Percentiles rank a stretch among this genome's conserved stretches.
Conservation (phyloP, 192 early-diverging fungal genomes). For the Entophlyctis luteolus region DNA sequence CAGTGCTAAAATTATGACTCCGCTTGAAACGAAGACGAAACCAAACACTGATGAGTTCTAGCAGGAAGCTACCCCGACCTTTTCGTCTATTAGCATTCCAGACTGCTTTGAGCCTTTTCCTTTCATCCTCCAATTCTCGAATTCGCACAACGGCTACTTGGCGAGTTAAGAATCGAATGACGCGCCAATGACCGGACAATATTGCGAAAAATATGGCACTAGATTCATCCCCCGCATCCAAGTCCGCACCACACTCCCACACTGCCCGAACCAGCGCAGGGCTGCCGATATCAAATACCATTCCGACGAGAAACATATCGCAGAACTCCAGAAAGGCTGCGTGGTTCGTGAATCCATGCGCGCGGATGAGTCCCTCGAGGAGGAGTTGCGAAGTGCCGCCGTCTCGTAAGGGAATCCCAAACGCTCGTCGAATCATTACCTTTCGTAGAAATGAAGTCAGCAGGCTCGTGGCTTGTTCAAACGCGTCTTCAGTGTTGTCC, state of each 20-base stretch:
- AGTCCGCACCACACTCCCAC: slow-evolving; percentile 16
- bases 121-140: slow-evolving; percentile 17
- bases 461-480: not conserved
- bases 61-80: slow-evolving; percentile 4
- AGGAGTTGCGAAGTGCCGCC: slow-evolving; percentile 4
- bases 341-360: not conserved
- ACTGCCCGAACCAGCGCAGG: slow-evolving; percentile 5
- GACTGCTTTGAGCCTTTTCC: not conserved
- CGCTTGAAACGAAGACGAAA: not conserved
- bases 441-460: not conserved
- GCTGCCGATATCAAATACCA: slow-evolving; percentile 15
- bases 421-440: slow-evolving; percentile 9
- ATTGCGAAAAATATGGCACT: slow-evolving; percentile 1
- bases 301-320: slow-evolving; percentile 5
- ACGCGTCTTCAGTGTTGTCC: not conserved
- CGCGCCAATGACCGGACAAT: slow-evolving; percentile 14
- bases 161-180: slow-evolving; percentile 13
- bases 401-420: slow-evolving; percentile 16
- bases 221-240: slow-evolving; percentile 8
- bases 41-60: slow-evolving; percentile 9
- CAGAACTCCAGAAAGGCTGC: slow-evolving; percentile 15
- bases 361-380: slow-evolving; percentile 7
- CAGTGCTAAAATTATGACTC: not conserved
- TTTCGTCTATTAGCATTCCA: not conserved
- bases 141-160: slow-evolving; percentile 12